phyloP scores from a whole-genome alignment of 768 basidiomycete species.

The Dacryopinax primogenitus region DNA sequence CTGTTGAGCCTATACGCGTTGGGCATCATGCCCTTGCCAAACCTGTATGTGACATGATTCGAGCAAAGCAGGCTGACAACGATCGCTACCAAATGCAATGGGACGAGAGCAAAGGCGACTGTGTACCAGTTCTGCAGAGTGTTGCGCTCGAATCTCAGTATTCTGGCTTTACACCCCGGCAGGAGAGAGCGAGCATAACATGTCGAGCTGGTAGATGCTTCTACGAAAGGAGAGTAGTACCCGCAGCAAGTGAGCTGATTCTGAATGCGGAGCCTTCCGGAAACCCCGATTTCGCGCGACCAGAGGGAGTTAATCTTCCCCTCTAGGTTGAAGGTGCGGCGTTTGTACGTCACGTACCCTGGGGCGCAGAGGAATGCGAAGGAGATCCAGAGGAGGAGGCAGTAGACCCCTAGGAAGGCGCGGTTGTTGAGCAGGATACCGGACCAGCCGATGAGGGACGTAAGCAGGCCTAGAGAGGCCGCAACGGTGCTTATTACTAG shows the following conservation, averaged over 20 bases:
- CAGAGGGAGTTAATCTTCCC: constrained; percentile 70
- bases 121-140: constrained; percentile 55
- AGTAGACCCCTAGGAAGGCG: constrained; percentile 63
- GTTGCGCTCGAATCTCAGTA: constrained; percentile 43
- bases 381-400: constrained; percentile 56
- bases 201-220: constrained; percentile 59
- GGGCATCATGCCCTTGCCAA: constrained; percentile 81
- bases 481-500: constrained; percentile 61
- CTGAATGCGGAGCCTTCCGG: constrained; percentile 55
- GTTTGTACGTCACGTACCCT: constrained; percentile 68
- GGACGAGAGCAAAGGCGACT: constrained; percentile 50
- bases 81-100: constrained; percentile 53
- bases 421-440: constrained; percentile 77
- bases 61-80: constrained; percentile 53
- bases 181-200: constrained; percentile 62
- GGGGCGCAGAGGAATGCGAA: constrained; percentile 60
- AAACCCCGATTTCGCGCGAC: constrained; percentile 47
- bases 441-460: constrained; percentile 60
- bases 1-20: constrained; percentile 65
- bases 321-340: constrained; percentile 61
- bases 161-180: constrained; percentile 60
- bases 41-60: constrained; percentile 75
- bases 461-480: constrained; percentile 44
- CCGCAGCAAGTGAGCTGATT: constrained; percentile 68
- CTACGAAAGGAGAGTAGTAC: constrained; percentile 66